phyloP scores from a whole-genome alignment of 306 rosid species.

The Ceratonia siliqua region DNA sequence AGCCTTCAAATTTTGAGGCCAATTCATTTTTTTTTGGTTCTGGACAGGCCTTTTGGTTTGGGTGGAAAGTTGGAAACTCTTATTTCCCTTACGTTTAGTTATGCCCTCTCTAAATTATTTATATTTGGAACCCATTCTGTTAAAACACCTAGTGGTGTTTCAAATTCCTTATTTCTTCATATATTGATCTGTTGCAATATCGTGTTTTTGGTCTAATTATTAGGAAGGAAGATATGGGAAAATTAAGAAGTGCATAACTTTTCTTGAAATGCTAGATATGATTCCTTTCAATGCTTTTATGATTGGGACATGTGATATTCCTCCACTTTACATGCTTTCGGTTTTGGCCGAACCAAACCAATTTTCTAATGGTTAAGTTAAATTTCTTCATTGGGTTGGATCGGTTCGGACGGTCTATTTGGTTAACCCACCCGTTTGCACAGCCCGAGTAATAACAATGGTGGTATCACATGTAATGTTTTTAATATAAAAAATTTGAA shows the following conservation, averaged over 20 bases:
- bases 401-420: no score
- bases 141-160: slow-evolving; percentile 12
- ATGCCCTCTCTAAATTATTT: slow-evolving; percentile 1
- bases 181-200: slow-evolving; percentile 19
- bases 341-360: no score
- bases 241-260: slow-evolving; percentile 76
- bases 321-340: slow-evolving; percentile 79
- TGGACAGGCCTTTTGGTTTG: no score
- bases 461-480: no score
- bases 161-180: slow-evolving; percentile 5
- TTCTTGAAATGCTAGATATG: slow-evolving; percentile 89
- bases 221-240: slow-evolving; percentile 92
- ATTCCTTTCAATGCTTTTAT: slow-evolving; percentile 79
- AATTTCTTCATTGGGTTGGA: no score
- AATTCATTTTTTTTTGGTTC: no score
- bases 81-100: slow-evolving; percentile 9
- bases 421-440: no score
- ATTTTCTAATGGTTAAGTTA: no score
- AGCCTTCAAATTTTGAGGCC: no score
- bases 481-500: no score
- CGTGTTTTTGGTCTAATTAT: slow-evolving; percentile 27
- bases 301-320: slow-evolving; percentile 74
- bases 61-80: slow-evolving; percentile 11
- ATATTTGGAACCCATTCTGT: slow-evolving; percentile 21
- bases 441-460: no score